Percentiles rank a stretch among this genome's conserved stretches.
phyloP scores from a whole-genome alignment of 2,329 filamentous ascomycete species.

The Myriosclerotinia curreyana region DNA sequence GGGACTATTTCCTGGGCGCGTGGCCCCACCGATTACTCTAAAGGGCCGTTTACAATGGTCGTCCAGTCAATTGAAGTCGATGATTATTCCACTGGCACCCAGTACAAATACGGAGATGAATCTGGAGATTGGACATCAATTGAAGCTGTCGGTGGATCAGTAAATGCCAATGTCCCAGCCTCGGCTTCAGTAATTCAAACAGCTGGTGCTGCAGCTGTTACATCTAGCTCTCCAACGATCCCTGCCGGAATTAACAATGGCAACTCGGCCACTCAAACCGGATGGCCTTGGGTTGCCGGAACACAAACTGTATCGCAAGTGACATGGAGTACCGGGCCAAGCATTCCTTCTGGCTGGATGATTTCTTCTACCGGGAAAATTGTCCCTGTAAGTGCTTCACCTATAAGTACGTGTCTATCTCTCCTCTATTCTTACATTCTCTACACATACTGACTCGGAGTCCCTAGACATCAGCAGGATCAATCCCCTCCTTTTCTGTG shows the following conservation, averaged over 20 bases:
- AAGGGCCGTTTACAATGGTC: conserved; percentile 83
- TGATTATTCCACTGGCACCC: conserved; percentile 88
- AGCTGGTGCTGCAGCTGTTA: conserved; percentile 61
- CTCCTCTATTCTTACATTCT: conserved; percentile 17
- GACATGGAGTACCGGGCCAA: conserved; percentile 43
- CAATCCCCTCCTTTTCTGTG: conserved; percentile 51
- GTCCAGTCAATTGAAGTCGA: conserved; percentile 73
- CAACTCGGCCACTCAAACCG: conserved; percentile 56
- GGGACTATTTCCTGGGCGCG: conserved; percentile 91
- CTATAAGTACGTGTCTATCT: conserved; percentile 56
- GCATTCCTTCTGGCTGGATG: conserved; percentile 76
- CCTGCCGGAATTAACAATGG: conserved; percentile 64
- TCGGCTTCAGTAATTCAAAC: conserved; percentile 44
- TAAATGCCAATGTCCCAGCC: conserved; percentile 61
- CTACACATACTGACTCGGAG: conserved; percentile 33
- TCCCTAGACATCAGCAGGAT: conserved; percentile 46
- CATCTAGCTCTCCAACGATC: conserved; percentile 60
- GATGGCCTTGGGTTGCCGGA: conserved; percentile 65
- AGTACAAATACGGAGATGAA: conserved; percentile 78
- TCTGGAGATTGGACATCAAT: conserved; percentile 82
- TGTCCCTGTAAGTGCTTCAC: conserved; percentile 65
- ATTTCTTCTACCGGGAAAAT: conserved; percentile 78
- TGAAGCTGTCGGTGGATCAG: conserved; percentile 68
- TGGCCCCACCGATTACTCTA: conserved; percentile 77
- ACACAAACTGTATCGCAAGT: conserved; percentile 50